phyloP scores from a whole-genome alignment of 345 rosid genomes.

The Physaria fendleri region DNA sequence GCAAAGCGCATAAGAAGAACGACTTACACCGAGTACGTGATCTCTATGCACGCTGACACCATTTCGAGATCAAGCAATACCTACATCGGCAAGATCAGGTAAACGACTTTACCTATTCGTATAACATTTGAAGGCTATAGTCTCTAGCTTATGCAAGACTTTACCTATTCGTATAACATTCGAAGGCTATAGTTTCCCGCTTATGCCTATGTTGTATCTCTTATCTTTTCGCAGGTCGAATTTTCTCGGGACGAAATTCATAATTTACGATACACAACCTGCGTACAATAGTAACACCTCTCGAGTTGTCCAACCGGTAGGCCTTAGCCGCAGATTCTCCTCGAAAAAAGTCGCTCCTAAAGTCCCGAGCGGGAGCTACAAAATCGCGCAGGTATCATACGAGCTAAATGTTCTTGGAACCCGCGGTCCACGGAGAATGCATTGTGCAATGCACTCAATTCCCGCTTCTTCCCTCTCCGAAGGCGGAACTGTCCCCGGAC shows the following conservation, averaged over 20 bases:
- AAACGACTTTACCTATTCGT: neutral
- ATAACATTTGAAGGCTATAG: neutral
- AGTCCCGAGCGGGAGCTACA: constrained; percentile 83
- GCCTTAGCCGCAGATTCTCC: constrained; percentile 73
- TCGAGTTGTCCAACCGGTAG: constrained; percentile 48
- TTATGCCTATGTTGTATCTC: neutral
- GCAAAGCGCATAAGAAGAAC: constrained; percentile 87
- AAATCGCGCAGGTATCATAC: constrained; percentile 72
- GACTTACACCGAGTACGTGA: constrained; percentile 83
- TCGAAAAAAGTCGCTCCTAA: constrained; percentile 88
- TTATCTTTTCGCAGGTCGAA: constrained; percentile 59
- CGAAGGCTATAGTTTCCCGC: neutral
- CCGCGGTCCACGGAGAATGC: constrained; percentile 94
- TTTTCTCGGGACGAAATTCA: constrained; percentile 87
- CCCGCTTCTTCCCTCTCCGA: constrained; percentile 70
- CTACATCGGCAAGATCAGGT: constrained; percentile 90
- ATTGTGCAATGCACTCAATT: constrained; percentile 73
- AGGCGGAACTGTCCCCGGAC: constrained; percentile 80
- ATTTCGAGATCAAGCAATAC: constrained; percentile 84
- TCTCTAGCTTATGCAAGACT: neutral
- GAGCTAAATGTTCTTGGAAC: constrained; percentile 94
- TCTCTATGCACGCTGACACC: constrained; percentile 83
- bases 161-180: neutral
- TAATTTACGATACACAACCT: constrained; percentile 86
- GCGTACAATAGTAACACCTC: constrained; percentile 61